Evolutionary conservation across 108 stramenopile genomes (phyloP).

Genomic region (Conticribra guillardii): DNA sequence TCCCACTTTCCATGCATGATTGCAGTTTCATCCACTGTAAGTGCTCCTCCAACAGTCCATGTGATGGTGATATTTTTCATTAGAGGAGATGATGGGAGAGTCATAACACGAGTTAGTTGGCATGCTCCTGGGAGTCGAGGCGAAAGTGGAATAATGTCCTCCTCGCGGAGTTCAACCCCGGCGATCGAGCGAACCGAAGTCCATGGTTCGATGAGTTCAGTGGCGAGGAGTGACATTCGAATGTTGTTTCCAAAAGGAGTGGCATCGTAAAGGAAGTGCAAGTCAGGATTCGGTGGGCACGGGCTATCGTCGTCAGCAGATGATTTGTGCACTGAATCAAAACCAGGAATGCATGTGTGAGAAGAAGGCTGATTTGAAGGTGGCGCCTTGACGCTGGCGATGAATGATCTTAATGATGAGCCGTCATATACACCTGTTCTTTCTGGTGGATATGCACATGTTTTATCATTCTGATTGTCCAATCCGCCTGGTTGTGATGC

Average conservation of each 20-base stretch:
- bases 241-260: conserved; percentile 91
- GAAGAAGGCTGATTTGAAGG: conserved; percentile 74
- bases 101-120: conserved; percentile 26
- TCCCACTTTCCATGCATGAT: conserved; percentile 76
- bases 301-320: too few species aligned
- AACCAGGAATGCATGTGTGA: conserved; percentile 55
- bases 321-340: too few species aligned
- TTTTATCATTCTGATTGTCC: conserved; percentile 5
- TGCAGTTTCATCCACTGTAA: conserved; percentile 76
- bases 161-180: conserved; percentile 56
- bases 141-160: conserved; percentile 55
- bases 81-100: conserved; percentile 32
- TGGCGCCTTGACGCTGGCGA: conserved; percentile 22
- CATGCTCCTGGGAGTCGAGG: conserved; percentile 39
- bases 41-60: conserved; percentile 86
- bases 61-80: conserved; percentile 48
- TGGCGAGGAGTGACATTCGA: conserved; percentile 77
- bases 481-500: background rate
- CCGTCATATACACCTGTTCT: conserved; percentile 23
- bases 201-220: conserved; percentile 93
- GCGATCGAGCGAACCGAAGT: conserved; percentile 64
- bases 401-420: conserved; percentile 28
- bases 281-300: too few species aligned
- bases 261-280: conserved; percentile 38
- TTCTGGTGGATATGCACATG: conserved; percentile 20